Percentiles rank a stretch among this genome's conserved stretches.
Evolutionary conservation across 164 flowering plant genomes (phyloP).

Genomic region (Aristolochia contorta): DNA sequence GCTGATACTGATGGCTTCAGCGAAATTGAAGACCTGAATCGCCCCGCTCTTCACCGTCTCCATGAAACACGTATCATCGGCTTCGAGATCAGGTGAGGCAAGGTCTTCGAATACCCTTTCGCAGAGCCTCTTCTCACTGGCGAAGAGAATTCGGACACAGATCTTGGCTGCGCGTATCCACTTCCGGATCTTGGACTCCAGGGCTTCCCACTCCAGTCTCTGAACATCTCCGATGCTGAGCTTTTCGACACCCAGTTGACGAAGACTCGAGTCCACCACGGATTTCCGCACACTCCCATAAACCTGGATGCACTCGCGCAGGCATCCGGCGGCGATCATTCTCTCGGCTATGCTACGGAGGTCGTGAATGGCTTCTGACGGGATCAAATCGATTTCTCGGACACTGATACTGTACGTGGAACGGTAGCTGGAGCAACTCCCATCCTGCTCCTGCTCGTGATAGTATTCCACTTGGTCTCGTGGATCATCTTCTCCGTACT

Average conservation of each 20-base stretch:
- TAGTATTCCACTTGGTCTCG: too few relatives aligned
- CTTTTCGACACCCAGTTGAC: constrained; percentile 56
- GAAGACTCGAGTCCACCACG: constrained; percentile 45
- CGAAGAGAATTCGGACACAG: too few relatives aligned
- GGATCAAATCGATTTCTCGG: constrained; percentile 55
- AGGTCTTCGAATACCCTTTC: constrained; percentile 28
- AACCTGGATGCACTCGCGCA: constrained; percentile 72
- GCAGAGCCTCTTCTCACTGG: constrained; percentile 24
- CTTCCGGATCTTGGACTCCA: too few relatives aligned
- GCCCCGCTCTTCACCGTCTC: constrained; percentile 67
- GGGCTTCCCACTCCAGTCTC: too few relatives aligned
- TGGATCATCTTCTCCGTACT: too few relatives aligned
- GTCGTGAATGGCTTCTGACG: too few relatives aligned
- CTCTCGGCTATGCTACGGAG: constrained; percentile 31
- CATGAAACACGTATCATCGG: constrained; percentile 54
- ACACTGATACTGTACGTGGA: constrained; percentile 41
- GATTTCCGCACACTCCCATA: constrained; percentile 61
- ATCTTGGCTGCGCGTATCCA: too few relatives aligned
- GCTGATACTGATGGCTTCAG: constrained; percentile 35
- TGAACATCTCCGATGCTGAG: constrained; percentile 10
- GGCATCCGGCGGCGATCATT: constrained; percentile 65
- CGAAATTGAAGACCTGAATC: constrained; percentile 65
- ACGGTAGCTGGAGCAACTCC: constrained; percentile 28
- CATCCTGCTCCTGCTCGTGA: constrained; percentile 7
- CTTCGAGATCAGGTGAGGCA: constrained; percentile 11